Percentiles rank a stretch among this genome's conserved stretches.
These are phyloP conservation scores for Leishmania braziliensis DNA, from an alignment of 208 protist genomes.

Conservation along the genomic window DNA sequence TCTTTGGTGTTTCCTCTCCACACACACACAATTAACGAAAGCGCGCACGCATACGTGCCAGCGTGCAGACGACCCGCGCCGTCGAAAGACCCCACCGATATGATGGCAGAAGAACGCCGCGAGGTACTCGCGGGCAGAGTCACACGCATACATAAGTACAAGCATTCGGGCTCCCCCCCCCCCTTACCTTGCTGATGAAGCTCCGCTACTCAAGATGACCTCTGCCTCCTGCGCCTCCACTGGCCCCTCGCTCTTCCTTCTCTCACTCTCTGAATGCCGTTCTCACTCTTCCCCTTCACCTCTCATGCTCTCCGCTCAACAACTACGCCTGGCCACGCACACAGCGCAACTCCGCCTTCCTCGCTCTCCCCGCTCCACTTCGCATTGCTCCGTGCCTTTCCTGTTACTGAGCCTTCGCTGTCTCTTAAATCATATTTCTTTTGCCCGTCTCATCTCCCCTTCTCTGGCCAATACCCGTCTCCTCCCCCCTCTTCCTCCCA, in stretches of 20 bases:
- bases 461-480: not conserved
- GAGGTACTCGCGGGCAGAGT: not conserved
- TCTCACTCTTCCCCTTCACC: not conserved
- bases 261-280: not conserved
- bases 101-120: not conserved
- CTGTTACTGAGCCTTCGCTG: no score
- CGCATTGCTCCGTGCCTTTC: no score
- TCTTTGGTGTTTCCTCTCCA: no score
- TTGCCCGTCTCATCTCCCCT: no score
- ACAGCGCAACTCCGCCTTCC: not conserved
- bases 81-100: not conserved
- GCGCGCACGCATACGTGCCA: not conserved
- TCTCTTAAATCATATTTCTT: no score
- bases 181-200: not conserved
- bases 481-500: not conserved
- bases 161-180: not conserved
- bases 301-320: not conserved
- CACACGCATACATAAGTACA: conserved; percentile 3
- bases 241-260: not conserved
- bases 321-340: not conserved
- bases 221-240: not conserved
- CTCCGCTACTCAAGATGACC: not conserved
- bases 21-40: no score
- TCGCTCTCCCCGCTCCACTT: not conserved
- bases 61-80: not conserved